Base-by-base conservation (phyloP, 177 flowering plant species). In the Vitis hybrid region DNA sequence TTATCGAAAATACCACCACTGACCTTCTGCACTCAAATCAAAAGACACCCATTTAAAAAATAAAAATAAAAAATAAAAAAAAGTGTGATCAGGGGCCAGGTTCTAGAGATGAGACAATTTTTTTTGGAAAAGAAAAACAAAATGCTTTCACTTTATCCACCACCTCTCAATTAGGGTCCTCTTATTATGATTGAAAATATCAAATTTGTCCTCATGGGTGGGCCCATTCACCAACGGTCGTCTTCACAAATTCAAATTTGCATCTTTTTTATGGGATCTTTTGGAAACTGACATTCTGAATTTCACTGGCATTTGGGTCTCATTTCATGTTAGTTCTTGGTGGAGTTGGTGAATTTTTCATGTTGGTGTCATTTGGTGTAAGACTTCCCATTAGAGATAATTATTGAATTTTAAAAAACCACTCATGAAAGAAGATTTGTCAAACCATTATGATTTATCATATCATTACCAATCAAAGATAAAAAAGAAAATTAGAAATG, bases 171-270 rank as follows among this genome's bases (percentile, higher is more conserved):
- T 66, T 68, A 68, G 66, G 58, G 62, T 5, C 15, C 45, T 6
- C n/a, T 12, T 12, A 15, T 63, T 54, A 40, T 40, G 8, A 52
- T 71, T 64, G 79, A 69, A 71, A 63, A 52, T 68, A 56, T 52
- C 62, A 64, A 70, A 34, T 49, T 70, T 32, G 70, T 61, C 55
- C 60, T 52, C 59, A 15, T 61, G 32, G 6, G 52, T 14, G 17
- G 15, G 15, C 17, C 56, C 56, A 54, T 56, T 17, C 18, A 1
- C 54, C 70, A 68, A 68, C 70, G 70, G 62, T 68, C 70, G 4
- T 68, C 56, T 12, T 40, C 45, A 40, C 69, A 52, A 12, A 54
- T 66, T 66, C 69, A 23, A 66, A 54, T 52, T 40, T 12, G 11
- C 4, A 12, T 55, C 55, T 13, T 66, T 45, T 14, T 2, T 21